These are phyloP conservation scores for Phytophthora boehmeriae DNA, from an alignment of 352 stramenopile species.

Conservation along the genomic window DNA sequence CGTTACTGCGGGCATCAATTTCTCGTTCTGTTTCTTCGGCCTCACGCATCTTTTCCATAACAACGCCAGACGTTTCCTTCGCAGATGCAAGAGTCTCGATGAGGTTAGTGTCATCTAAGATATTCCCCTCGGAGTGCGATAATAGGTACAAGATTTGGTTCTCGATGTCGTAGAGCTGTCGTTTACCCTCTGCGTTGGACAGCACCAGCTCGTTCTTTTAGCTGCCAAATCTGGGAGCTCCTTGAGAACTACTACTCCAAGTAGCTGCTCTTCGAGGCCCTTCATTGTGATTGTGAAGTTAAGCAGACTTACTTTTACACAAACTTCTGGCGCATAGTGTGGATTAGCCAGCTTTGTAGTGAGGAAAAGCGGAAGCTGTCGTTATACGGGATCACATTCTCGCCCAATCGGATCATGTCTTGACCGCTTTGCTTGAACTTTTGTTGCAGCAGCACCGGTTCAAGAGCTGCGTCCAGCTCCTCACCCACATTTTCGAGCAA, in stretches of 20 bases:
- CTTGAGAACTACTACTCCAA: slow-evolving; percentile 89
- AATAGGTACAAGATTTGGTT: slow-evolving; percentile 93
- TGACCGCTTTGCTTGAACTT: slow-evolving; percentile 94
- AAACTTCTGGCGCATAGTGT: slow-evolving; percentile 92
- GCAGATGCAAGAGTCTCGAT: slow-evolving; percentile 90
- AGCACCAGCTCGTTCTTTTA: slow-evolving; percentile 93
- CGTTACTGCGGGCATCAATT: slow-evolving; percentile 87
- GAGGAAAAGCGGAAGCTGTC: slow-evolving; percentile 92
- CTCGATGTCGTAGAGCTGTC: slow-evolving; percentile 92
- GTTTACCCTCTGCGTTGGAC: slow-evolving; percentile 88
- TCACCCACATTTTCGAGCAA: slow-evolving; percentile 92
- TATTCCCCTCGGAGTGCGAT: slow-evolving; percentile 92
- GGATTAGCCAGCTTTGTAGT: slow-evolving; percentile 93
- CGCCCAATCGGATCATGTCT: slow-evolving; percentile 91
- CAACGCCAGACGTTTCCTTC: slow-evolving; percentile 80
- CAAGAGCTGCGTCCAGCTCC: slow-evolving; percentile 89
- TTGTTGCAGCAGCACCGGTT: slow-evolving; percentile 90
- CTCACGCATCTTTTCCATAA: slow-evolving; percentile 91
- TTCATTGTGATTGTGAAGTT: slow-evolving; percentile 95
- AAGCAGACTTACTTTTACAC: slow-evolving; percentile 91
- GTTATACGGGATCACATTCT: slow-evolving; percentile 93
- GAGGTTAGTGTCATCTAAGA: slow-evolving; percentile 92
- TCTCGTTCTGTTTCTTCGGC: slow-evolving; percentile 91
- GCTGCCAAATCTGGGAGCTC: slow-evolving; percentile 90
- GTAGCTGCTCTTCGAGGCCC: slow-evolving; percentile 90